Percentiles rank a stretch among this genome's conserved stretches.
These are phyloP conservation scores for Geotrichum klebahnii DNA, from an alignment of 1,139 yeast species.

Conservation along the genomic window DNA sequence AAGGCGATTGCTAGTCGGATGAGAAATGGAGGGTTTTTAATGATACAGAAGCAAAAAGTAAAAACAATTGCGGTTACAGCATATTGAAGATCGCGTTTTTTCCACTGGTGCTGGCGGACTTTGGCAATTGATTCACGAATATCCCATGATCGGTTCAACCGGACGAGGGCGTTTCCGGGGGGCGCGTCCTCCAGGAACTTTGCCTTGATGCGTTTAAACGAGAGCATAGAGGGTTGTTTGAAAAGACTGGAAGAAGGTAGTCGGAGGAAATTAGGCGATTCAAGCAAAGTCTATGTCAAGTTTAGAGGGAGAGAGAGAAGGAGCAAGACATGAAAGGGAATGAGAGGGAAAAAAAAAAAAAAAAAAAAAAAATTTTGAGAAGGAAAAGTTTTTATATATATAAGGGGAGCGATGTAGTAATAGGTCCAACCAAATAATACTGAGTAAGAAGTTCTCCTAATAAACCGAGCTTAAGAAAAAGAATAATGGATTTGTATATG, in stretches of 20 bases:
- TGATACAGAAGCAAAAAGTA: conserved; percentile 46
- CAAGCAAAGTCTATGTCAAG: too few species aligned
- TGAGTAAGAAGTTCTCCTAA: neutral
- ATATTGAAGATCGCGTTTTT: conserved; percentile 39
- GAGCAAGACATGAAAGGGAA: neutral
- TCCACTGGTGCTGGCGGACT: conserved; percentile 49
- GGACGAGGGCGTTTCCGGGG: conserved; percentile 52
- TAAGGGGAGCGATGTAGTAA: neutral
- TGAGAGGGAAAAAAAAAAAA: neutral
- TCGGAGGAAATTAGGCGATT: neutral
- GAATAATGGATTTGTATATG: too few species aligned
- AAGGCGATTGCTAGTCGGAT: conserved; percentile 35
- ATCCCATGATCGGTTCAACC: conserved; percentile 58
- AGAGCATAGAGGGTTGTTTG: neutral
- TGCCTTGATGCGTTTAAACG: conserved; percentile 28
- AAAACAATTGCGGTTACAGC: conserved; percentile 39
- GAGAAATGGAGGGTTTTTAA: conserved; percentile 52
- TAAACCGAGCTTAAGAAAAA: neutral
- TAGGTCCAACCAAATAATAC: neutral
- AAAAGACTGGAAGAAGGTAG: neutral
- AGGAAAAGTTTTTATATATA: neutral
- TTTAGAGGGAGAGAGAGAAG: neutral
- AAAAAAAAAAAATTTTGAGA: neutral
- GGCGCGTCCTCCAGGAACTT: conserved; percentile 50
- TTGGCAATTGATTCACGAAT: conserved; percentile 48